Conservation (phyloP, 148 eudicot species). For the Rheum nobile region DNA sequence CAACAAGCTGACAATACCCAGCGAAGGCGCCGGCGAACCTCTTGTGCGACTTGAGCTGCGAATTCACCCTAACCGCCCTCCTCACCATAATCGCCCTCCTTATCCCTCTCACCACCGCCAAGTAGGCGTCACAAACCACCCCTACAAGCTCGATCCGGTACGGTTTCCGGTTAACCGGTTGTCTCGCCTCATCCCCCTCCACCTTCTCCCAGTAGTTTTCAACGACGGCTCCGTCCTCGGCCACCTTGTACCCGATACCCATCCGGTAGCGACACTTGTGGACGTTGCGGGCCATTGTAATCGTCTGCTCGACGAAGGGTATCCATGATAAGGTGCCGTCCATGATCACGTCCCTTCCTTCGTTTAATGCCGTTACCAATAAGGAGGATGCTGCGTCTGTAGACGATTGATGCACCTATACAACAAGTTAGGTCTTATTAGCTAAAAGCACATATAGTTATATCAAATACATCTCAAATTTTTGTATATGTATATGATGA, state of each 20-base stretch:
- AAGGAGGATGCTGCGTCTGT: slow-evolving; percentile 84
- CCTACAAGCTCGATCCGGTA: slow-evolving; percentile 87
- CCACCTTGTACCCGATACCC: slow-evolving; percentile 72
- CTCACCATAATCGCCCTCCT: slow-evolving; percentile 72
- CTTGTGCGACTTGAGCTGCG: slow-evolving; percentile 83
- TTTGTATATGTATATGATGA: too few relatives aligned
- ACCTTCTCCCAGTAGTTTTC: slow-evolving; percentile 72
- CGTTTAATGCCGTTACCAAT: slow-evolving; percentile 75
- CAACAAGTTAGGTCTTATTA: neutral
- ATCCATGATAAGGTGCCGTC: slow-evolving; percentile 87
- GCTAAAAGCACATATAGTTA: too few relatives aligned
- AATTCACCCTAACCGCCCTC: slow-evolving; percentile 84
- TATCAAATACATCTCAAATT: too few relatives aligned
- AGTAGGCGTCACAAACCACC: slow-evolving; percentile 81
- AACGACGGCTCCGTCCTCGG: slow-evolving; percentile 38
- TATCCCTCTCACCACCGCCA: slow-evolving; percentile 85
- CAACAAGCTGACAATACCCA: slow-evolving; percentile 58
- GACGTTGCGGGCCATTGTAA: slow-evolving; percentile 69
- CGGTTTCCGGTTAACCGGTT: slow-evolving; percentile 32
- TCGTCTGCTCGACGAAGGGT: slow-evolving; percentile 73
- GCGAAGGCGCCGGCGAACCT: slow-evolving; percentile 69
- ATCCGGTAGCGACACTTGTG: slow-evolving; percentile 63
- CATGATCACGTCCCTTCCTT: slow-evolving; percentile 91
- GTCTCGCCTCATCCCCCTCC: slow-evolving; percentile 21
- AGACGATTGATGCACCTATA: slow-evolving; percentile 74